phyloP scores from a whole-genome alignment of 352 stramenopile genomes.

The Phytopythium ostracodes region DNA sequence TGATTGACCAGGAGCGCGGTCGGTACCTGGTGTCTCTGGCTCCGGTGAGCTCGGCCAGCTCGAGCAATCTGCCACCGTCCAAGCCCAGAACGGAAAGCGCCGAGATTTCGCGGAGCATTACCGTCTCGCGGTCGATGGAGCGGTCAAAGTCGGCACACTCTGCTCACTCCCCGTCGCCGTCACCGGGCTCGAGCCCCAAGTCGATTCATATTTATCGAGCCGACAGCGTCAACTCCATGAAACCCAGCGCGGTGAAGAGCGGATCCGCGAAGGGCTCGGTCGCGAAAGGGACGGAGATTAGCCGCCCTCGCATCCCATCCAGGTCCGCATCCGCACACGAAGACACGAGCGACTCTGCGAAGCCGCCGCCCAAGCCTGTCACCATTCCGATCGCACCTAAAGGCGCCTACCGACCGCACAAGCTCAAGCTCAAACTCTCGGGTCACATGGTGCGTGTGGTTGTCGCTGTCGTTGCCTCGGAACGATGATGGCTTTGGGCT shows the following conservation, averaged over 20 bases:
- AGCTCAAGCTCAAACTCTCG: conserved; percentile 84
- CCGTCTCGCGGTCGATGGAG: conserved; percentile 49
- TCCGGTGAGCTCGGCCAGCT: conserved; percentile 44
- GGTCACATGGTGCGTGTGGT: conserved; percentile 66
- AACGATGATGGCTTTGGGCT: no score
- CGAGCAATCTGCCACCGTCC: conserved; percentile 12
- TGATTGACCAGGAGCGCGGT: conserved; percentile 41
- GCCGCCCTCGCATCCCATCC: conserved; percentile 68
- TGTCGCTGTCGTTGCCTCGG: neutral
- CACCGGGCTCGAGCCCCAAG: conserved; percentile 27
- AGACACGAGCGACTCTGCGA: conserved; percentile 31
- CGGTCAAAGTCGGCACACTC: conserved; percentile 50
- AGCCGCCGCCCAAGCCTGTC: conserved; percentile 30
- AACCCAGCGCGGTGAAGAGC: conserved; percentile 30
- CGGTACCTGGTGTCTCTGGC: conserved; percentile 76
- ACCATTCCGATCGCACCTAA: conserved; percentile 52
- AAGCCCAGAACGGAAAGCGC: conserved; percentile 25
- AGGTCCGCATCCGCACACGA: conserved; percentile 41
- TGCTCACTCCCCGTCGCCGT: conserved; percentile 32
- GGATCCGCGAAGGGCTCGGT: conserved; percentile 8
- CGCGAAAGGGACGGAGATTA: conserved; percentile 72
- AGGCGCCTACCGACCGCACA: conserved; percentile 63
- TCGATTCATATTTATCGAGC: conserved; percentile 52
- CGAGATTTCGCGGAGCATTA: conserved; percentile 49
- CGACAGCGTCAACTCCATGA: conserved; percentile 49